A percentile compares a stretch with the other conserved stretches of the same genome.
These are phyloP conservation scores for Dothistroma septosporum DNA, from an alignment of 2,329 filamentous ascomycete species.

Conservation along the genomic window DNA sequence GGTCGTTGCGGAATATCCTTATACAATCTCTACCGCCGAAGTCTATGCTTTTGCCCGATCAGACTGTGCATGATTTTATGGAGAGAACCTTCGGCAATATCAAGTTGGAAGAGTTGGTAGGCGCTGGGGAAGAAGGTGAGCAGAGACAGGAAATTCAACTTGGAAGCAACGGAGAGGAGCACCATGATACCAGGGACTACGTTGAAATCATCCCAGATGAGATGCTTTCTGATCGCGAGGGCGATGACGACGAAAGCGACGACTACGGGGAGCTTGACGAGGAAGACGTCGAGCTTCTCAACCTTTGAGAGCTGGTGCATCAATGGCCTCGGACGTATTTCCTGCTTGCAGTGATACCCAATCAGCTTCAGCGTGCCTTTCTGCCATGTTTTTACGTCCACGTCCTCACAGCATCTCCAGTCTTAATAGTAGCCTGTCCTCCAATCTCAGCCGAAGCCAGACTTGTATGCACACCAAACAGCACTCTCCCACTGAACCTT, in stretches of 20 bases:
- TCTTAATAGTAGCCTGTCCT: conserved; percentile 10
- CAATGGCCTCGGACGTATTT: neutral
- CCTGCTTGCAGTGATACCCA: neutral
- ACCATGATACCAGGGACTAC: neutral
- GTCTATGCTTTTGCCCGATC: neutral
- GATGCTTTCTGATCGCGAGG: neutral
- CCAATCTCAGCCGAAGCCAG: conserved; percentile 7
- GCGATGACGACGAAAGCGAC: neutral
- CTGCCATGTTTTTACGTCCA: neutral
- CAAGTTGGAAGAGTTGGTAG: neutral
- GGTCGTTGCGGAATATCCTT: conserved; percentile 35
- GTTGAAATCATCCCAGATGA: neutral
- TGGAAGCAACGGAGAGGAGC: neutral
- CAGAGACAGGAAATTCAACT: neutral
- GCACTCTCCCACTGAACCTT: conserved; percentile 75
- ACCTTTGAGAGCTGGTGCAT: neutral
- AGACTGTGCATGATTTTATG: conserved; percentile 10
- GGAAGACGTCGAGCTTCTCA: neutral
- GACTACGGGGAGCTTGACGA: neutral
- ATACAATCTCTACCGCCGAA: conserved; percentile 5
- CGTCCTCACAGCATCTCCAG: conserved; percentile 20
- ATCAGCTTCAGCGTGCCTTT: neutral
- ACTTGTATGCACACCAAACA: conserved; percentile 74
- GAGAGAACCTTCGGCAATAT: conserved; percentile 3
- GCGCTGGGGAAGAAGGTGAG: neutral